Conservation (phyloP, 1,284 basidiomycete species). For the Cystobasidium slooffiae region DNA sequence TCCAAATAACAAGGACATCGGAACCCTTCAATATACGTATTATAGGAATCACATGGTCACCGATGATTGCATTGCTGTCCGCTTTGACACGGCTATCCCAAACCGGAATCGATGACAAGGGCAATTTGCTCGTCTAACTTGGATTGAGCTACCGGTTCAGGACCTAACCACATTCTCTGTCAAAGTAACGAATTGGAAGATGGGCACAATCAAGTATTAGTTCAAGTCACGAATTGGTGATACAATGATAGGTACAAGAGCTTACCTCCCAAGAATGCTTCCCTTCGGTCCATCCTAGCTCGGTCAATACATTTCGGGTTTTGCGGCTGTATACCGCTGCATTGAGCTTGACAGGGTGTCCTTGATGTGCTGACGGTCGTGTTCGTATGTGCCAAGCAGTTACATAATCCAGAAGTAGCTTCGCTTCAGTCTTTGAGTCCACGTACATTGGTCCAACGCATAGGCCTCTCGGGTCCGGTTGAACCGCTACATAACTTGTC, state of each 20-base stretch:
- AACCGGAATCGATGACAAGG: constrained; percentile 17
- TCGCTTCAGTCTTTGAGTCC: not conserved
- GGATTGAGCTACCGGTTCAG: constrained; percentile 5
- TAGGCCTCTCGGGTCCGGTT: constrained; percentile 2
- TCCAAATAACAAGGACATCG: too few species aligned
- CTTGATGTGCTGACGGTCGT: too few species aligned
- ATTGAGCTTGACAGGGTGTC: not conserved
- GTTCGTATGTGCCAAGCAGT: not conserved
- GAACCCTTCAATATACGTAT: too few species aligned
- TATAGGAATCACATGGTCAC: too few species aligned
- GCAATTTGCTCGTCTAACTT: not conserved
- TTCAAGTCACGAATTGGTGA: too few species aligned
- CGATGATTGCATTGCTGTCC: not conserved
- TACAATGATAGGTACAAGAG: too few species aligned
- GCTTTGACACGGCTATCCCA: not conserved
- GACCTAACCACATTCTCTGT: constrained; percentile 22
- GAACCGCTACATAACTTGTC: not conserved
- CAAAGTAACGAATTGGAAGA: too few species aligned
- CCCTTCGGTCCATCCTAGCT: constrained; percentile 8
- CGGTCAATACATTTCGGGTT: not conserved
- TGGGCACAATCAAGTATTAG: too few species aligned
- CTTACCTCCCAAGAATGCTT: not conserved
- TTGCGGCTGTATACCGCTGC: not conserved
- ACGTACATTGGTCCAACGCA: constrained; percentile 11
- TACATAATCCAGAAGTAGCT: not conserved